phyloP scores from a whole-genome alignment of 2,329 filamentous ascomycete species.

The Corinectria fuckeliana region DNA sequence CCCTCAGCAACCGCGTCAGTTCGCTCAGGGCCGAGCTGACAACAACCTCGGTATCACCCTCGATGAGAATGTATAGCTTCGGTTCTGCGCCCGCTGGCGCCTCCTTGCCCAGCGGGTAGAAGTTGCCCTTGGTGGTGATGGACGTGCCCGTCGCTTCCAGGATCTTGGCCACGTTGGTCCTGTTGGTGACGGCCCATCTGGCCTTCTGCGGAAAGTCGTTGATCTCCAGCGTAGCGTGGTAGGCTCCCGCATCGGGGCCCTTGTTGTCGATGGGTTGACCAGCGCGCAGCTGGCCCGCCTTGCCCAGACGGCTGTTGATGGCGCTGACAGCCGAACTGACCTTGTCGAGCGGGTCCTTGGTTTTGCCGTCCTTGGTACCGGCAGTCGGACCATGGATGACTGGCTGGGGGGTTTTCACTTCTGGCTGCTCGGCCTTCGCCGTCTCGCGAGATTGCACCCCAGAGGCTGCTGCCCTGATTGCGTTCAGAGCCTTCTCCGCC shows the following conservation, averaged over 20 bases:
- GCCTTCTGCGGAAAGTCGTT: slow-evolving; percentile 99
- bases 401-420: slow-evolving; percentile 44
- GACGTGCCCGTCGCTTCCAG: slow-evolving; percentile 92
- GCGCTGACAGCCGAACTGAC: slow-evolving; percentile 89
- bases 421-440: slow-evolving; percentile 51
- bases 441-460: slow-evolving; percentile 61
- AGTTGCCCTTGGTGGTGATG: slow-evolving; percentile 96
- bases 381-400: slow-evolving; percentile 62
- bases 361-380: slow-evolving; percentile 58
- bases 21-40: slow-evolving; percentile 92
- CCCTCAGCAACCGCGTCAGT: slow-evolving; percentile 84
- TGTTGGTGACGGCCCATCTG: slow-evolving; percentile 97
- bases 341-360: slow-evolving; percentile 78
- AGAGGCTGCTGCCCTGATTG: slow-evolving; percentile 68
- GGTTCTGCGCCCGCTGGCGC: slow-evolving; percentile 77
- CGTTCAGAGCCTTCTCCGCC: slow-evolving; percentile 70
- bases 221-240: slow-evolving; percentile 97
- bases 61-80: slow-evolving; percentile 98
- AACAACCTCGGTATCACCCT: slow-evolving; percentile 93
- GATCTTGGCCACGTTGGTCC: slow-evolving; percentile 98
- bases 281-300: slow-evolving; percentile 85
- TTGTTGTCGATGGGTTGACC: slow-evolving; percentile 98
- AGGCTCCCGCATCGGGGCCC: slow-evolving; percentile 93
- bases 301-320: slow-evolving; percentile 89
- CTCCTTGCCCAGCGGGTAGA: slow-evolving; percentile 83